These are phyloP conservation scores for Cinnamomum micranthum DNA, from an alignment of 164 flowering plant genomes.

Conservation along the genomic window DNA sequence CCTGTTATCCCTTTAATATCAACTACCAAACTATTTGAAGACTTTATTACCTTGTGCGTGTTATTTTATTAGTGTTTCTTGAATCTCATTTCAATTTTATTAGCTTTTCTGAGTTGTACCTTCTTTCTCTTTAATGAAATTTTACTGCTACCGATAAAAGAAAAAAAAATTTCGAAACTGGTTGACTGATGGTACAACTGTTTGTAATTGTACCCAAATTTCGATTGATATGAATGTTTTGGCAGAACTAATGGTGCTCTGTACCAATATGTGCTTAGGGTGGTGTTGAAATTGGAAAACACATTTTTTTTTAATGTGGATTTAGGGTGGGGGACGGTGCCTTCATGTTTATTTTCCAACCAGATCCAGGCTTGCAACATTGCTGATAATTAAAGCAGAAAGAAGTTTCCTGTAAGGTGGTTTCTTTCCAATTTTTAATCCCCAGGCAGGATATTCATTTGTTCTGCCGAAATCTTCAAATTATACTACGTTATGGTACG, in stretches of 20 bases:
- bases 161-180: background rate
- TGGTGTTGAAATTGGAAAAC: too few relatives aligned
- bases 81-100: background rate
- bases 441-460: background rate
- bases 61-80: background rate
- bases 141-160: too few relatives aligned
- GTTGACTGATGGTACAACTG: background rate
- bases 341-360: background rate
- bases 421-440: background rate
- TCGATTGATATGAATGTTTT: too few relatives aligned
- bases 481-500: background rate
- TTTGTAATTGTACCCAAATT: background rate
- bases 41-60: background rate
- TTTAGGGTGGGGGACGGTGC: background rate
- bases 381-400: background rate
- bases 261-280: too few relatives aligned
- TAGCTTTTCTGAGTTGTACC: too few relatives aligned
- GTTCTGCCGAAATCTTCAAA: background rate
- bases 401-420: background rate
- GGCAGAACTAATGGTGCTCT: too few relatives aligned
- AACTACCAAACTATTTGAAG: background rate
- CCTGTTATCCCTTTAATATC: background rate
- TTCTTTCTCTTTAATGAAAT: too few relatives aligned
- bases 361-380: background rate
- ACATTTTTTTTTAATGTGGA: too few relatives aligned